Evolutionary conservation across 345 rosid species (phyloP), one percentile per base, ranked within the genome.

Genomic region (Sisymbrium altissimum): DNA sequence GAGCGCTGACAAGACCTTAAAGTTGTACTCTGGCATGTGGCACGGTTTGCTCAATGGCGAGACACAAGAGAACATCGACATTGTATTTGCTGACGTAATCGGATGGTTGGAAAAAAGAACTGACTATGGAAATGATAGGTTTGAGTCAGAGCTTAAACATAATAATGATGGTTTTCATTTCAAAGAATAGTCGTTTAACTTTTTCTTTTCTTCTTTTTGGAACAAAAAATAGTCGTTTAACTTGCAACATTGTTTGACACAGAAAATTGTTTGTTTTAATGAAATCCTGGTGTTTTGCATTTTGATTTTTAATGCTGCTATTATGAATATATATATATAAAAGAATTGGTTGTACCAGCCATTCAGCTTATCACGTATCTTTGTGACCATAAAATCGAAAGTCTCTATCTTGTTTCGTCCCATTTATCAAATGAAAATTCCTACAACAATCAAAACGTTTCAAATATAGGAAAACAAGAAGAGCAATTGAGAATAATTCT

Each of bases 11-110:
- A 94, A 94, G 81, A 85, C 88, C 53, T 59, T 94, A 10, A 94
- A 89, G 81, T 29, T 89, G 62, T 94, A 94, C 41, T 81, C 88
- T 0, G 92, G 68, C 4, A 95, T 92, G 97, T 95, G 97, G 97
- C 97, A 95, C 12, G 89, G 97, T 4, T 56, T 92, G 58, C 87
- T 95, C 1, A 88, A 79, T 4, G 99, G 97, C 2, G 97, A 95
- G 69, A 71, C 90, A 9, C 63, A 40, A 13, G 80, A 85, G 39
- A 95, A 92, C 73, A 81, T 82, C 1, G 84, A 92, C 1, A 67
- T 72, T 13, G 97, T 95, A 45, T 95, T 92, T 49, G 15, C 68
- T 2, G 96, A 95, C 62, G 80, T 88, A 7, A 84, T 88, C 18
- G 59, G 21, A 0, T 95, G 97, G 99, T 75, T 95, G 38, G 83